Evolutionary conservation across 2,329 filamentous ascomycete genomes (phyloP), one percentile per base, ranked within the genome.

Genomic region (Diaporthe batatas): DNA sequence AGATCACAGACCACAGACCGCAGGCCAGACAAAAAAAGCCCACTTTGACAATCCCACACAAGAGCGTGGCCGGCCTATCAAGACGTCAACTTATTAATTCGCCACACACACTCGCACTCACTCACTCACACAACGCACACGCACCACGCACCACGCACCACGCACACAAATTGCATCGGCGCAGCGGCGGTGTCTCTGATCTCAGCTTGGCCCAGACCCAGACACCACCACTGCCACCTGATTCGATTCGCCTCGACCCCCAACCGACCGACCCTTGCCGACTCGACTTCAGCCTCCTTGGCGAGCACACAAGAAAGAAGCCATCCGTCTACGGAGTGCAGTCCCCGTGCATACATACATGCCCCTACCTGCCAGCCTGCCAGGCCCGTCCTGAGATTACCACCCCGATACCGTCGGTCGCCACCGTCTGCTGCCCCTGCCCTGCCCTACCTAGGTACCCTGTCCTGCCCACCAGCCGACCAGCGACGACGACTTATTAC

Each of bases 171-270:
- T 62, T 53, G 51, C 68, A 62, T 62, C 55, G 55, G 25, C 68
- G 16, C 68, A 54, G 54, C 55, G 55, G 25, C 68, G 16, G 57
- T 70, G 68, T 70, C 68, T 70, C 68, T 70, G 68, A 70, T 53
- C 55, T 62, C 68, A 70, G 68, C 68, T 62, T 67, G 62, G 68
- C 68, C 49, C 47, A 70, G 55, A 54, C 44, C 58, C 55, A 53
- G 62, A 67, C 44, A 67, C 62, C 58, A 64, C 36, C 44, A 49
- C 58, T 62, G 39, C 58, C 47, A 62, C 44, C 68, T 62, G 44
- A 70, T 49, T 53, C 68, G 42, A 70, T 36, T 70, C 32, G 62
- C 62, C 62, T 67, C 62, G 62, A 47, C 29, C 29, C 29, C 29
- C 29, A 29, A 29, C 29, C 29, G 29, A 29, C 29, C 29, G 5